A percentile compares a stretch with the other conserved stretches of the same genome.
phyloP scores from a whole-genome alignment of 345 rosid species.

The Excoecaria cochinchinensis region DNA sequence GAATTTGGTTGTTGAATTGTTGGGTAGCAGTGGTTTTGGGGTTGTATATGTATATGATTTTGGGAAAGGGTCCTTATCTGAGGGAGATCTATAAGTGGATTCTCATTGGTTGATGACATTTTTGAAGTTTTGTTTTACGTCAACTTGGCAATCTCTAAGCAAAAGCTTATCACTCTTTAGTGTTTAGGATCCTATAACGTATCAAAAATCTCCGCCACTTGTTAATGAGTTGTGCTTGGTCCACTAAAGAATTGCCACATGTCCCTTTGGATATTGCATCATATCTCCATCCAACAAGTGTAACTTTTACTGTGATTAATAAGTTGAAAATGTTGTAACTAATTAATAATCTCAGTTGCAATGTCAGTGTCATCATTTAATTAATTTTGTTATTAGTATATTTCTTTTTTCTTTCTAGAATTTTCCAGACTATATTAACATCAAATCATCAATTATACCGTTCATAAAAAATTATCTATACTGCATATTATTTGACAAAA shows the following conservation, averaged over 20 bases:
- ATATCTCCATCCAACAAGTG: neutral
- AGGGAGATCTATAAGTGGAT: neutral
- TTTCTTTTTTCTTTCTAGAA: neutral
- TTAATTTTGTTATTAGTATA: neutral
- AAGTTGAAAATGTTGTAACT: too few species aligned
- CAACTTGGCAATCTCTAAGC: neutral
- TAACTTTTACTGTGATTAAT: too few species aligned
- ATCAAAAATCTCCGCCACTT: neutral
- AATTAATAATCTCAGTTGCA: too few species aligned
- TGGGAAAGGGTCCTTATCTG: neutral
- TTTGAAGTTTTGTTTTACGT: neutral
- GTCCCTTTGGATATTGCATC: constrained; percentile 10
- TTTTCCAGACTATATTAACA: neutral
- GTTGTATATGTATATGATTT: neutral
- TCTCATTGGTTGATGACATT: neutral
- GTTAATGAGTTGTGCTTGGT: too few species aligned
- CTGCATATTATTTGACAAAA: too few species aligned
- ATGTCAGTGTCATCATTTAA: neutral
- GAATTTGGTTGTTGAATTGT: neutral
- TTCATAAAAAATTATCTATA: too few species aligned
- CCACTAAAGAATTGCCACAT: constrained; percentile 26
- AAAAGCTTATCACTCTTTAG: neutral
- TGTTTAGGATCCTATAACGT: too few species aligned
- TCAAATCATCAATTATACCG: neutral
- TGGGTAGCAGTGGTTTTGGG: neutral